These are phyloP conservation scores for Leucoagaricus sp. DNA, from an alignment of 1,284 basidiomycete species.

Conservation along the genomic window DNA sequence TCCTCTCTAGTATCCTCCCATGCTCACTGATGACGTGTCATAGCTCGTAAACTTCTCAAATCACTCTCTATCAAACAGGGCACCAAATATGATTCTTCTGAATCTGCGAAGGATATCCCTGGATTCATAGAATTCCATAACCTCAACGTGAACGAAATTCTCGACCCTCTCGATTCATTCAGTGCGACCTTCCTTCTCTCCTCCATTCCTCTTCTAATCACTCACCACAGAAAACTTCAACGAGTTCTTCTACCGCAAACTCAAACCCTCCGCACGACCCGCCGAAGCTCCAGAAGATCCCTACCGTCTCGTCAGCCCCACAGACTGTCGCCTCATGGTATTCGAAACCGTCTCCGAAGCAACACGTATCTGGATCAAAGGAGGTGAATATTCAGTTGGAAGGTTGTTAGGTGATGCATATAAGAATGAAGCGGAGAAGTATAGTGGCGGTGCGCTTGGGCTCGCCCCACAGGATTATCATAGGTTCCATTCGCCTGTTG, in stretches of 20 bases:
- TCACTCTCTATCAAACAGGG: constrained; percentile 95
- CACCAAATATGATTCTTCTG: constrained; percentile 86
- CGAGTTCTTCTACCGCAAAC: constrained; percentile 86
- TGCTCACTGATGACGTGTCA: constrained; percentile 6
- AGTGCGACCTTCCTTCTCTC: constrained; percentile 45
- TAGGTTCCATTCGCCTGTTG: constrained; percentile 92
- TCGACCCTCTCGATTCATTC: constrained; percentile 83
- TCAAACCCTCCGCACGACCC: constrained; percentile 83
- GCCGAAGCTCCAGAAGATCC: constrained; percentile 76
- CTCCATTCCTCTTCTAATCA: not conserved
- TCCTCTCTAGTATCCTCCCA: not conserved
- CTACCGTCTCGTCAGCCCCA: constrained; percentile 79
- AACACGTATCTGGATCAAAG: constrained; percentile 95
- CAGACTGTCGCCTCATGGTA: constrained; percentile 94
- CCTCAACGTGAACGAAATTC: constrained; percentile 81
- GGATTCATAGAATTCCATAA: constrained; percentile 91
- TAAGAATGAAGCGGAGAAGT: constrained; percentile 66
- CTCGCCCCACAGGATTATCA: constrained; percentile 98
- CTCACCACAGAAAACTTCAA: constrained; percentile 80
- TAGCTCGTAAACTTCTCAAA: constrained; percentile 80
- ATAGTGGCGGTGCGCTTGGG: constrained; percentile 78
- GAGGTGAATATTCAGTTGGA: constrained; percentile 85
- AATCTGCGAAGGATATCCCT: constrained; percentile 83
- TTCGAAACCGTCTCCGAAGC: constrained; percentile 88
- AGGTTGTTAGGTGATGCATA: constrained; percentile 83